Conservation (phyloP, 2,329 filamentous ascomycete species). For the Verticillium tricorpus region DNA sequence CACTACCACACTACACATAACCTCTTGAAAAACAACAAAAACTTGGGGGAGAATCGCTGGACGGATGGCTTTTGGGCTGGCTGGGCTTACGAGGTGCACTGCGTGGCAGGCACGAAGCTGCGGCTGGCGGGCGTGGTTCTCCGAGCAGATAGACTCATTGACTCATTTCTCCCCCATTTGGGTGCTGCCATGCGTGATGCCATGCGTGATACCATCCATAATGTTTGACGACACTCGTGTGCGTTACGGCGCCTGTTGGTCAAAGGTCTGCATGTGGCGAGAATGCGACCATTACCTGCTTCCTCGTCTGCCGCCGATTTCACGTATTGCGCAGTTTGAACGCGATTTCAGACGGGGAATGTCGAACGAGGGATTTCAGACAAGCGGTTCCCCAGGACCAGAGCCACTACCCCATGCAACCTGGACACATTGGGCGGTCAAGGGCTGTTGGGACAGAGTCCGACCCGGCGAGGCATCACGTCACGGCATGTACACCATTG, state of each 20-base stretch:
- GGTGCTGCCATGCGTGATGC: background rate
- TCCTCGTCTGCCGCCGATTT: too few species aligned
- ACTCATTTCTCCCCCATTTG: background rate
- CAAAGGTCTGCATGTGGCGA: too few species aligned
- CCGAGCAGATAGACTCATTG: constrained; percentile 1
- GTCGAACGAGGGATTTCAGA: too few species aligned
- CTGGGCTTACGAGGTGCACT: background rate
- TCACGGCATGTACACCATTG: background rate
- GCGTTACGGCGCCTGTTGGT: too few species aligned
- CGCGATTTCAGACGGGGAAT: too few species aligned
- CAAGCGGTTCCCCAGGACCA: too few species aligned
- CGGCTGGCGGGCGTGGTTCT: background rate
- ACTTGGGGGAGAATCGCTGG: constrained; percentile 12
- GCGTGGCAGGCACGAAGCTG: background rate
- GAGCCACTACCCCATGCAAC: too few species aligned
- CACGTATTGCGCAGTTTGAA: too few species aligned
- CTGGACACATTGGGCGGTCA: too few species aligned
- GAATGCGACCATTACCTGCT: too few species aligned
- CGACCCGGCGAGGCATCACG: background rate
- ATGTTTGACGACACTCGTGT: too few species aligned
- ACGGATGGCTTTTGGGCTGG: constrained; percentile 9
- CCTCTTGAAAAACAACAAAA: constrained; percentile 13
- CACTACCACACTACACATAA: constrained; percentile 12
- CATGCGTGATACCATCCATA: background rate
- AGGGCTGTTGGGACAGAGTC: too few species aligned